These are phyloP conservation scores for Sphaerobolus stellatus DNA, from an alignment of 1,284 basidiomycete genomes.

Conservation along the genomic window DNA sequence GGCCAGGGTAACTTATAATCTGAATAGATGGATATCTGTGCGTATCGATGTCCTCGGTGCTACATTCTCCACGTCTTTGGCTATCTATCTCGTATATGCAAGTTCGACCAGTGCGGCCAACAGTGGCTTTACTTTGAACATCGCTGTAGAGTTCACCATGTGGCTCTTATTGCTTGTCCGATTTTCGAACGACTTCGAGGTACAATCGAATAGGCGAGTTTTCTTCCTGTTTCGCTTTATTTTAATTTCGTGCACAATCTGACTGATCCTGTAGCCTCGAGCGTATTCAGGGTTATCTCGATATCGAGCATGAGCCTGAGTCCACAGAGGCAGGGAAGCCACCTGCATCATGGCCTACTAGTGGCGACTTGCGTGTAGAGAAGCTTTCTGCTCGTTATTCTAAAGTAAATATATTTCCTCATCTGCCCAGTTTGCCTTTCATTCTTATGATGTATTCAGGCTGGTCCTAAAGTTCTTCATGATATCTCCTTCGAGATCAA, in stretches of 20 bases:
- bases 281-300: slow-evolving; percentile 69
- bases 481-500: slow-evolving; percentile 48
- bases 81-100: slow-evolving; percentile 19
- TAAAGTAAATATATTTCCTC: slow-evolving; percentile 33
- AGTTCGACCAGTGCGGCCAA: slow-evolving; percentile 8
- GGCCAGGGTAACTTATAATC: slow-evolving; percentile 17
- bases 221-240: neutral
- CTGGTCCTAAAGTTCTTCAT: slow-evolving; percentile 45
- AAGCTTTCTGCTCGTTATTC: slow-evolving; percentile 61
- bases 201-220: neutral
- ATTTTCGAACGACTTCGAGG: slow-evolving; percentile 17
- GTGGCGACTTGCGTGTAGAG: slow-evolving; percentile 65
- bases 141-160: slow-evolving; percentile 4
- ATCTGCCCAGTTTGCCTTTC: slow-evolving; percentile 17
- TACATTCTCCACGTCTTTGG: slow-evolving; percentile 16
- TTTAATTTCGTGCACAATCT: neutral
- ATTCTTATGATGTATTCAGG: slow-evolving; percentile 26
- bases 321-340: slow-evolving; percentile 51
- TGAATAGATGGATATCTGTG: slow-evolving; percentile 19
- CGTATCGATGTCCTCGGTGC: slow-evolving; percentile 18
- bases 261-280: slow-evolving; percentile 60
- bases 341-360: slow-evolving; percentile 78
- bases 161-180: slow-evolving; percentile 14
- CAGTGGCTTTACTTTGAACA: slow-evolving; percentile 19
- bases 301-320: slow-evolving; percentile 69